A percentile compares a stretch with the other conserved stretches of the same genome.
These are phyloP conservation scores for Hypoxylon lenormandii DNA, from an alignment of 495 filamentous ascomycete species.

Conservation along the genomic window DNA sequence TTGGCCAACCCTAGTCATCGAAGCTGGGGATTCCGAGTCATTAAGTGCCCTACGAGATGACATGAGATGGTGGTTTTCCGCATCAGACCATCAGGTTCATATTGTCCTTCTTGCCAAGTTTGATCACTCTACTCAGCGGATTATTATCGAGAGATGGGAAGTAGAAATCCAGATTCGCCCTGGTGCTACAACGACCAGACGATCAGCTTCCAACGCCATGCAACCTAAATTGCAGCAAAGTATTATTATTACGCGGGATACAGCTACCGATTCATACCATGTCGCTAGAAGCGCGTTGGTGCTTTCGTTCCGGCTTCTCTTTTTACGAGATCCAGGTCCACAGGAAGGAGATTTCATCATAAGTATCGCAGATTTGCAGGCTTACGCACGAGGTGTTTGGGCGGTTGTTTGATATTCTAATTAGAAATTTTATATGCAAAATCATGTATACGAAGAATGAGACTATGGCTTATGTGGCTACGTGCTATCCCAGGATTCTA, in stretches of 20 bases:
- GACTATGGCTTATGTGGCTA: no score
- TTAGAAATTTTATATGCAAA: no score
- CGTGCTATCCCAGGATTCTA: no score
- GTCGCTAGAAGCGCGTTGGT: background rate
- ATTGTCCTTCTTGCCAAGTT: constrained; percentile 8
- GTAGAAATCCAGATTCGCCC: background rate
- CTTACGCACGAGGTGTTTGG: background rate
- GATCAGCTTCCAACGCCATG: background rate
- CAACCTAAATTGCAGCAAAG: constrained; percentile 1
- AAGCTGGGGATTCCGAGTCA: constrained; percentile 5
- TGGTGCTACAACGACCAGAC: background rate
- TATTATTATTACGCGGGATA: constrained; percentile 2
- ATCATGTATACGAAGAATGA: no score
- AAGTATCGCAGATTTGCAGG: background rate
- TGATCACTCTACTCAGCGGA: background rate
- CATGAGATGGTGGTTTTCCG: constrained; percentile 1
- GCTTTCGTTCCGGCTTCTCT: background rate
- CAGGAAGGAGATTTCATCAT: constrained; percentile 3
- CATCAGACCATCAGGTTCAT: constrained; percentile 9
- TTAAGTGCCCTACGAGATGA: background rate
- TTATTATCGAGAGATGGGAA: constrained; percentile 10
- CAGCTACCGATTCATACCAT: background rate
- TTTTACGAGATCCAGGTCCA: constrained; percentile 1
- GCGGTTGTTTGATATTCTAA: no score
- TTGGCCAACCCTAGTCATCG: constrained; percentile 9